Conservation (phyloP, 176 grass and related monocot genomes). For the Themeda triandra region DNA sequence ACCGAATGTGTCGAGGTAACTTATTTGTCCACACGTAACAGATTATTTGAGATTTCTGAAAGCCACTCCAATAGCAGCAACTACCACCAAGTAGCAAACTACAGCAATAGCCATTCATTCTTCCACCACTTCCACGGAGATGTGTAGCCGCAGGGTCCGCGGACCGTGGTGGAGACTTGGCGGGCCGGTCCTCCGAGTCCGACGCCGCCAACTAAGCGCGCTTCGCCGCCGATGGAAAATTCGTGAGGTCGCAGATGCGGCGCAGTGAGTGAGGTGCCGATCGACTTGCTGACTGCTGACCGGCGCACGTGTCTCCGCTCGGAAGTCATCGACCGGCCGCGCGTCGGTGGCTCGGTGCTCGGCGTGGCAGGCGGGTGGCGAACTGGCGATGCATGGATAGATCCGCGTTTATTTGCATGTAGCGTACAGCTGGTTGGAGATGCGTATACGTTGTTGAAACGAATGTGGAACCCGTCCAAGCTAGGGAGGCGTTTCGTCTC, state of each 20-base stretch:
- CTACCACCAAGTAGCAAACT: too few relatives aligned
- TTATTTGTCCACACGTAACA: background rate
- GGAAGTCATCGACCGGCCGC: background rate
- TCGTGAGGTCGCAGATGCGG: too few relatives aligned
- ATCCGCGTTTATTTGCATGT: background rate
- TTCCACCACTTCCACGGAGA: too few relatives aligned
- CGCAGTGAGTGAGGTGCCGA: too few relatives aligned
- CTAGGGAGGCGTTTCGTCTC: background rate
- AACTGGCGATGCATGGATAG: background rate
- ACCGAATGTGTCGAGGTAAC: background rate
- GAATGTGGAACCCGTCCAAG: slow-evolving; percentile 1
- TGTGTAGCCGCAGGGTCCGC: too few relatives aligned
- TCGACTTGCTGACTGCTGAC: background rate
- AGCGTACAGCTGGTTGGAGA: background rate
- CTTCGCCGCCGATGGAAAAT: too few relatives aligned
- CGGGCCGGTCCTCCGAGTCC: too few relatives aligned
- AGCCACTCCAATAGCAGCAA: background rate
- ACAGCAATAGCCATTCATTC: too few relatives aligned
- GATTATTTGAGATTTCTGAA: background rate
- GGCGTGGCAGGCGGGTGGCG: background rate
- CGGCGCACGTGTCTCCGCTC: background rate
- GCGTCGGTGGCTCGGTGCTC: too few relatives aligned
- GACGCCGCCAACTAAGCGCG: too few relatives aligned
- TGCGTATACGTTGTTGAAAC: background rate
- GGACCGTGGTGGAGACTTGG: too few relatives aligned